These are phyloP conservation scores for Trichoderma gamsii DNA, from an alignment of 495 filamentous ascomycete species.

Conservation along the genomic window DNA sequence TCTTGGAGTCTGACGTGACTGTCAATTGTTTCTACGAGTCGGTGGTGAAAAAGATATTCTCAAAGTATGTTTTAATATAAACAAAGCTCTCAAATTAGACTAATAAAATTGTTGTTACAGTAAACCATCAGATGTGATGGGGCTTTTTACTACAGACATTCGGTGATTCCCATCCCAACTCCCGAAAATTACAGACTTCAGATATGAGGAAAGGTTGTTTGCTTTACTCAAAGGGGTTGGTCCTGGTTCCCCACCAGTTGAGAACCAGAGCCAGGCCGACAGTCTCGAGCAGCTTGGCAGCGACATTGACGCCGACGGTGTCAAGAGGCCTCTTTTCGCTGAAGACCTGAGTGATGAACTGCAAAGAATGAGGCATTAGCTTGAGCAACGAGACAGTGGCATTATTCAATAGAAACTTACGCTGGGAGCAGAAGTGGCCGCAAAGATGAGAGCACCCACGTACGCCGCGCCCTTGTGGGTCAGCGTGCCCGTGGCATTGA, in stretches of 20 bases:
- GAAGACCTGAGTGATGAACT: slow-evolving; percentile 83
- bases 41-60: not conserved
- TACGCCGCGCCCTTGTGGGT: slow-evolving; percentile 97
- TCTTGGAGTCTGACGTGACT: not conserved
- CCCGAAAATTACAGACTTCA: not conserved
- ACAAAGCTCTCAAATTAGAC: not conserved
- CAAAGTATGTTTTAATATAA: too few relatives aligned
- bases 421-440: slow-evolving; percentile 79
- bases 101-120: not conserved
- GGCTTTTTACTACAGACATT: not conserved
- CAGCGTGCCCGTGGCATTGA: slow-evolving; percentile 91
- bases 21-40: not conserved
- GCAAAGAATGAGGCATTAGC: not conserved
- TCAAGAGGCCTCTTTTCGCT: slow-evolving; percentile 88
- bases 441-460: slow-evolving; percentile 83
- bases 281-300: slow-evolving; percentile 84
- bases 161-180: not conserved
- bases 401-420: slow-evolving; percentile 47
- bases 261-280: slow-evolving; percentile 86
- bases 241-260: slow-evolving; percentile 95
- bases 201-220: not conserved
- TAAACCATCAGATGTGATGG: not conserved
- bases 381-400: not conserved
- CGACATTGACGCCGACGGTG: slow-evolving; percentile 74
- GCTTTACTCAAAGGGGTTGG: slow-evolving; percentile 67